Evolutionary conservation across 257 asterid species (phyloP).

Genomic region (Galeopsis tetrahit): DNA sequence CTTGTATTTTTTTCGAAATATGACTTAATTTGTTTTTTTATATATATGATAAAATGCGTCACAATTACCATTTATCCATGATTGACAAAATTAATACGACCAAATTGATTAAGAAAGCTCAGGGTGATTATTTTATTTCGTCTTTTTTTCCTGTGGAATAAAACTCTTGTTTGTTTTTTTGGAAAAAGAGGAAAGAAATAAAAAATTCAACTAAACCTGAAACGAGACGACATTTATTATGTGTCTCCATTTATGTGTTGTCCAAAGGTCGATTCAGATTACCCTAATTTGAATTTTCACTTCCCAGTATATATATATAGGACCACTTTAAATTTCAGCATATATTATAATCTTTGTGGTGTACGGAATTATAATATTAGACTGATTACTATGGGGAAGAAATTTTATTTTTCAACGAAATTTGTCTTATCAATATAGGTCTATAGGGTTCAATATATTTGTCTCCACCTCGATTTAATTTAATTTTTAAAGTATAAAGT

Average conservation of each 20-base stretch:
- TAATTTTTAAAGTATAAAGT: too few relatives aligned
- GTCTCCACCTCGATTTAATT: too few relatives aligned
- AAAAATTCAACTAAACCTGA: constrained; percentile 29
- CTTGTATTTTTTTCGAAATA: too few relatives aligned
- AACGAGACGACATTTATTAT: constrained; percentile 25
- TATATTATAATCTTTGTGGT: neutral
- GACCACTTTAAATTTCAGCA: constrained; percentile 26
- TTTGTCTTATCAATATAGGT: too few relatives aligned
- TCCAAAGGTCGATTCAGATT: constrained; percentile 22
- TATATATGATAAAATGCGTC: neutral
- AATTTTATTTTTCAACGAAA: neutral
- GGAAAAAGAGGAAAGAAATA: neutral
- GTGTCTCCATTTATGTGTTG: constrained; percentile 27
- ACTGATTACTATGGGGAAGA: too few relatives aligned
- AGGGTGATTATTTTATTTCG: neutral
- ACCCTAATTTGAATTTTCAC: constrained; percentile 13
- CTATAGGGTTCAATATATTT: too few relatives aligned
- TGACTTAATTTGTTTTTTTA: too few relatives aligned
- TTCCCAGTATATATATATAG: constrained; percentile 19
- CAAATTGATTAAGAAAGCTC: constrained; percentile 4
- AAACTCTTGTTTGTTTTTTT: neutral
- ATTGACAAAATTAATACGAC: neutral
- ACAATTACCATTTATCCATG: neutral
- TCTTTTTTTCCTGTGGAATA: neutral
- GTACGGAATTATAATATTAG: neutral